A percentile compares a stretch with the other conserved stretches of the same genome.
These are phyloP conservation scores for Bryum argenteum DNA, from an alignment of 225 moss, liverwort and hornwort genomes.

Conservation along the genomic window DNA sequence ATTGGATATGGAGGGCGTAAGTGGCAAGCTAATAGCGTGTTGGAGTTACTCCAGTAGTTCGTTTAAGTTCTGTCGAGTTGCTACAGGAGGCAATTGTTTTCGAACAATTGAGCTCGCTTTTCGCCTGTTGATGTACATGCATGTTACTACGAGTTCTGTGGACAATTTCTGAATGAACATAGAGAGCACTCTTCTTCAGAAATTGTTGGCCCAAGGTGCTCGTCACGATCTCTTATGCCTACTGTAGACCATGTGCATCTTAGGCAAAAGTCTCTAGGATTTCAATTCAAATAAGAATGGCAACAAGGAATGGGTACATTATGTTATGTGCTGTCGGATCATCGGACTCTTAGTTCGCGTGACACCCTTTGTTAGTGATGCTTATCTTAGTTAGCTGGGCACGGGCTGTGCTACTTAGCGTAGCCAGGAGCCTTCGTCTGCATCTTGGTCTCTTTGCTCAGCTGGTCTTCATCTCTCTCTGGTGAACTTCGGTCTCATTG, in stretches of 20 bases:
- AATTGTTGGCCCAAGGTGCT: neutral
- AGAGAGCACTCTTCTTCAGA: neutral
- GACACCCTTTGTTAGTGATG: conserved; percentile 24
- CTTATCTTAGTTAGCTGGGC: conserved; percentile 11
- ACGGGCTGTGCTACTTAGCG: neutral
- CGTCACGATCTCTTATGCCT: neutral
- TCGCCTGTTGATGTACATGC: neutral
- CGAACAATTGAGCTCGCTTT: neutral
- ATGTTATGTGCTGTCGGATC: conserved; percentile 12
- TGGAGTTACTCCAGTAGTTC: neutral
- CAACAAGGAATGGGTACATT: neutral
- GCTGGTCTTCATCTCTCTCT: neutral
- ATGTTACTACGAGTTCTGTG: neutral
- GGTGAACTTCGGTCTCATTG: conserved; percentile 12
- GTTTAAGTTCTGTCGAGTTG: neutral
- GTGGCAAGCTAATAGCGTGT: conserved; percentile 3
- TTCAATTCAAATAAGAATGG: neutral
- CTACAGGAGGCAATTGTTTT: neutral
- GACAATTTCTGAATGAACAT: neutral
- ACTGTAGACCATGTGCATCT: neutral
- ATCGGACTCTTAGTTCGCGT: conserved; percentile 14
- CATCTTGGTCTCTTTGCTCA: conserved; percentile 20
- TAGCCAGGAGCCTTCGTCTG: conserved; percentile 19
- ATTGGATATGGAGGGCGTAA: conserved; percentile 1
- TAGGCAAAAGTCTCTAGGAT: neutral